Evolutionary conservation across 257 asterid genomes (phyloP), one percentile per base, ranked within the genome.

Genomic region (Leptodermis oblonga): DNA sequence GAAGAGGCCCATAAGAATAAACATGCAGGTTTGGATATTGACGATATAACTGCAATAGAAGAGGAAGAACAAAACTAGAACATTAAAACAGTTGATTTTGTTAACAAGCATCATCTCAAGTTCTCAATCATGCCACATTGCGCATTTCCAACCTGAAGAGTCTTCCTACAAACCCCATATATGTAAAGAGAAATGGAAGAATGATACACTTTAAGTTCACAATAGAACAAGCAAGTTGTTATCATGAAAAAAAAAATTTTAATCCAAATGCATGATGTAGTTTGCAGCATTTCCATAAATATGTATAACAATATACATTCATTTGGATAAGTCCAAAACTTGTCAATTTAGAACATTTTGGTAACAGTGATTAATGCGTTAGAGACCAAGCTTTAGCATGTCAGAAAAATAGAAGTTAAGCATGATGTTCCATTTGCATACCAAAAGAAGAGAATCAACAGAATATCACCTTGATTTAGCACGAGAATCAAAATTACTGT

Each of bases 1-100:
- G 82, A 68, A 73, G 78, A 48, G 82, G 72, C 20, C 82, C 82
- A 69, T 54, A 78, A 34, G 82, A 66, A 68, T 69, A 78, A 18
- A 78, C 82, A 54, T 69, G 82, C 67, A 78, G 69, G 48, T 69
- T 59, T 63, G 82, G 82, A 28, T 43, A 78, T 34, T 33, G 76
- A 45, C 56, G 58, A 66, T 58, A 52, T 53, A 78, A 54, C 82
- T 78, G 82, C 42, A 22, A 51, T 60, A 31, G 65, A 31, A 5
- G 45, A 60, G 18, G 22, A 60, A 0, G 55, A n/a, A 17, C 11
- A 60, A 12, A 18, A 30, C 23, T 9, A 60, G 13, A 11, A 68
- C 23, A 14, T 31, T 17, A 30, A 30, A 2, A 4, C 0, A 45
- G 1, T 36, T 49, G 11, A 33, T 10, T 34, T n/a, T 49, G 48